Evolutionary conservation across 768 basidiomycete genomes (phyloP).

Genomic region (Podaxis pistillaris): DNA sequence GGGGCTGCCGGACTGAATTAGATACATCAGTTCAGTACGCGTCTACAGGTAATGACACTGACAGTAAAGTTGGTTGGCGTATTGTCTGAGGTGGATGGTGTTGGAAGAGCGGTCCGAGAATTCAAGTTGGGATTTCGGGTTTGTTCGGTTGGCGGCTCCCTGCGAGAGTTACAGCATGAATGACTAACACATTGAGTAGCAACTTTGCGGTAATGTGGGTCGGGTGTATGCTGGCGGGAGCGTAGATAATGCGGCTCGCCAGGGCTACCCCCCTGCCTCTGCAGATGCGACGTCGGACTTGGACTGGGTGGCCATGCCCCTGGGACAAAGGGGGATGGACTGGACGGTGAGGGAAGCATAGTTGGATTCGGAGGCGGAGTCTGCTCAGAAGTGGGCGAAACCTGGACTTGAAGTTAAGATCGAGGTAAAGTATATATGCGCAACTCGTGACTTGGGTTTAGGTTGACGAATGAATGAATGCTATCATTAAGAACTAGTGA

Average conservation of each 20-base stretch:
- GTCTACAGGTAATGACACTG: not conserved
- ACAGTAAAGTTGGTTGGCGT: slow-evolving; percentile 2
- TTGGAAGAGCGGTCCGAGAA: not conserved
- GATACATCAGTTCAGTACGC: not conserved
- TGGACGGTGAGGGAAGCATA: slow-evolving; percentile 15
- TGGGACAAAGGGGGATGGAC: slow-evolving; percentile 34
- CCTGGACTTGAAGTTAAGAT: not conserved
- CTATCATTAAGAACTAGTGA: slow-evolving; percentile 10
- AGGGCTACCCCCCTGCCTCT: not conserved
- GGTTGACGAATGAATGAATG: not conserved
- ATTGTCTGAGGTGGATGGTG: not conserved
- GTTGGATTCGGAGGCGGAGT: not conserved
- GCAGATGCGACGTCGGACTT: slow-evolving; percentile 1
- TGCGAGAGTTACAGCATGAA: not conserved
- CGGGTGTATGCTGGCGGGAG: not conserved
- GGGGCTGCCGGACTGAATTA: not conserved
- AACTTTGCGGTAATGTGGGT: not conserved
- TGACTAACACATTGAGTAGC: not conserved
- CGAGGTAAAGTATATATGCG: not conserved
- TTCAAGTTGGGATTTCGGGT: no score
- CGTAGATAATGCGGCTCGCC: slow-evolving; percentile 2
- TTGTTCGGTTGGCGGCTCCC: no score
- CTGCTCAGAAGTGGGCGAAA: not conserved
- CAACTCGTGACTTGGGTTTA: slow-evolving; percentile 6
- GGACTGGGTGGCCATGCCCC: slow-evolving; percentile 42